Percentiles rank a stretch among this genome's conserved stretches.
phyloP scores from a whole-genome alignment of 176 grass and related monocot species.

The Hyparrhenia diplandra region DNA sequence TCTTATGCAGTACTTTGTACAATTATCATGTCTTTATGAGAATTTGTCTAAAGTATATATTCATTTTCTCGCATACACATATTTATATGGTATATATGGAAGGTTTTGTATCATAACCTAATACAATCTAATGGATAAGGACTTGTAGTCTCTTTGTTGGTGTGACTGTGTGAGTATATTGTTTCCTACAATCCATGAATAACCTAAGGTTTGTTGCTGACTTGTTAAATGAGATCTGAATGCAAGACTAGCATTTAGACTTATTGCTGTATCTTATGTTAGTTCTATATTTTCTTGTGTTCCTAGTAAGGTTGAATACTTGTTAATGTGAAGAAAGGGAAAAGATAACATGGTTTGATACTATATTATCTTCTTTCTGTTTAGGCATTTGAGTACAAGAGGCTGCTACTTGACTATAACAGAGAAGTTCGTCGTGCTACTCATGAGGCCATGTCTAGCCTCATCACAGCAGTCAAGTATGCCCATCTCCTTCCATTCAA shows the following conservation, averaged over 20 bases:
- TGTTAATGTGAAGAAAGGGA: background rate
- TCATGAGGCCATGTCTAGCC: slow-evolving; percentile 77
- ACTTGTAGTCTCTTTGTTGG: background rate
- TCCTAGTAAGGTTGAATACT: background rate
- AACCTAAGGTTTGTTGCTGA: background rate
- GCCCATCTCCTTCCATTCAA: slow-evolving; percentile 23
- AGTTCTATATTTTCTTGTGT: background rate
- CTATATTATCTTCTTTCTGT: slow-evolving; percentile 26
- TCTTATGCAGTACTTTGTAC: background rate
- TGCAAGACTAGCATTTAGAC: background rate
- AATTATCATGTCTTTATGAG: background rate
- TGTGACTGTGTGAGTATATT: background rate
- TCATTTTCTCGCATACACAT: background rate
- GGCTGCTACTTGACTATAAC: slow-evolving; percentile 82
- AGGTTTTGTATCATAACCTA: background rate
- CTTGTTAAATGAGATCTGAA: background rate
- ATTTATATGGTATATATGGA: background rate
- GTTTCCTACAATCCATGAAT: background rate
- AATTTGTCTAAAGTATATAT: background rate
- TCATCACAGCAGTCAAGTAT: slow-evolving; percentile 75
- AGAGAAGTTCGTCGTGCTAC: slow-evolving; percentile 91
- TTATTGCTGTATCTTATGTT: background rate
- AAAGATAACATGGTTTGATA: background rate
- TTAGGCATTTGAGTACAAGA: slow-evolving; percentile 94
- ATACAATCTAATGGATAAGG: background rate